A percentile compares a stretch with the other conserved stretches of the same genome.
These are phyloP conservation scores for Leucocoprinus sp. DNA, from an alignment of 768 basidiomycete species.

Conservation along the genomic window DNA sequence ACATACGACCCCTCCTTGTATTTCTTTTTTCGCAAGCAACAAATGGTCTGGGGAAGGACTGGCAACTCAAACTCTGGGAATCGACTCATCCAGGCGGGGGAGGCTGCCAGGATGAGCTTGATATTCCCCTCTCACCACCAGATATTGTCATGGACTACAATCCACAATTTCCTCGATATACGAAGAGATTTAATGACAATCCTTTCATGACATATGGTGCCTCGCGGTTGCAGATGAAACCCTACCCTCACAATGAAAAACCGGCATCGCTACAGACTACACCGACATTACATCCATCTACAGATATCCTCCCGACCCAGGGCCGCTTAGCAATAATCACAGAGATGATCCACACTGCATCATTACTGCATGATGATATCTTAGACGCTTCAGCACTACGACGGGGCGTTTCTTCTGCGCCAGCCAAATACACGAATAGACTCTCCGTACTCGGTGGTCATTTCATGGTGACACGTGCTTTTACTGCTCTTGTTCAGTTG, in stretches of 20 bases:
- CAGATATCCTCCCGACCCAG: constrained; percentile 70
- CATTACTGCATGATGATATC: constrained; percentile 93
- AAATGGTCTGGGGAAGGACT: constrained; percentile 72
- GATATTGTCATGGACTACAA: constrained; percentile 90
- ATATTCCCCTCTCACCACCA: constrained; percentile 60
- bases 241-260: constrained; percentile 19
- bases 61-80: constrained; percentile 47
- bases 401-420: constrained; percentile 70
- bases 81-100: constrained; percentile 42
- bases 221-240: constrained; percentile 22
- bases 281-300: constrained; percentile 9
- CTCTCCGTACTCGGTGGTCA: constrained; percentile 83
- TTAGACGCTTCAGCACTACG: constrained; percentile 79
- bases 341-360: constrained; percentile 96
- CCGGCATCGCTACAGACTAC: constrained; percentile 10
- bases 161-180: constrained; percentile 60
- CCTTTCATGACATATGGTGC: constrained; percentile 28
- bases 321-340: constrained; percentile 87
- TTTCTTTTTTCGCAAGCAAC: constrained; percentile 84
- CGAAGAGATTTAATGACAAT: constrained; percentile 41
- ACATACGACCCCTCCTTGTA: constrained; percentile 79
- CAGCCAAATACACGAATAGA: constrained; percentile 83
- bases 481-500: constrained; percentile 69
- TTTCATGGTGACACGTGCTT: constrained; percentile 83
- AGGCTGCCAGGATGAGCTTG: constrained; percentile 48